Conservation (phyloP, 495 filamentous ascomycete species). For the Aspergillus leporis region DNA sequence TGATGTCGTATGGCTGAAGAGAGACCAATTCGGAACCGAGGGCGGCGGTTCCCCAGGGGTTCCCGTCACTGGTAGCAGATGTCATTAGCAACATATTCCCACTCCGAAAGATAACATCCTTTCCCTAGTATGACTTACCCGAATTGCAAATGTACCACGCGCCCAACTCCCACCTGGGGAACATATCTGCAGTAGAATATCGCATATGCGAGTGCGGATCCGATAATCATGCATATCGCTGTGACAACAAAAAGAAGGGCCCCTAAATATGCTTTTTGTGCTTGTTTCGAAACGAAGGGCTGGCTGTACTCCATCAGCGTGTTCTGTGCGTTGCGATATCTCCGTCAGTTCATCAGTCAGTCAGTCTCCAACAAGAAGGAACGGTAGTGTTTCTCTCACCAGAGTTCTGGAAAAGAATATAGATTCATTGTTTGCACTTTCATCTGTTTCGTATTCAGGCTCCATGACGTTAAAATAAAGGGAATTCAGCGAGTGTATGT, state of each 20-base stretch:
- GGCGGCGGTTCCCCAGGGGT: constrained; percentile 45
- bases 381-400: constrained; percentile 14
- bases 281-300: constrained; percentile 62
- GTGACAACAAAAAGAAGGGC: constrained; percentile 63
- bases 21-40: constrained; percentile 44
- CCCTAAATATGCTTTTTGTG: constrained; percentile 70
- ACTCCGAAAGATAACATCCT: background rate
- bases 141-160: constrained; percentile 79
- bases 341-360: constrained; percentile 6
- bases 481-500: background rate
- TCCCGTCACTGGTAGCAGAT: constrained; percentile 29
- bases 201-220: constrained; percentile 67
- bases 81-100: constrained; percentile 5
- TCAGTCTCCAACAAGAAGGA: background rate
- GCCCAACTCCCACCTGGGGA: constrained; percentile 65
- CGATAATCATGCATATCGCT: constrained; percentile 56
- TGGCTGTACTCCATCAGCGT: constrained; percentile 35
- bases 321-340: constrained; percentile 25
- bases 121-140: constrained; percentile 46
- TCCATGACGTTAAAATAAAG: constrained; percentile 16
- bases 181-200: constrained; percentile 83
- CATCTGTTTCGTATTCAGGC: constrained; percentile 31
- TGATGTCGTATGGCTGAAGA: constrained; percentile 63
- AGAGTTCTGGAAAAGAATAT: constrained; percentile 14
- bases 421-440: constrained; percentile 16